Evolutionary conservation across 2,329 filamentous ascomycete genomes (phyloP).

Genomic region (Pseudonectria foliicola): DNA sequence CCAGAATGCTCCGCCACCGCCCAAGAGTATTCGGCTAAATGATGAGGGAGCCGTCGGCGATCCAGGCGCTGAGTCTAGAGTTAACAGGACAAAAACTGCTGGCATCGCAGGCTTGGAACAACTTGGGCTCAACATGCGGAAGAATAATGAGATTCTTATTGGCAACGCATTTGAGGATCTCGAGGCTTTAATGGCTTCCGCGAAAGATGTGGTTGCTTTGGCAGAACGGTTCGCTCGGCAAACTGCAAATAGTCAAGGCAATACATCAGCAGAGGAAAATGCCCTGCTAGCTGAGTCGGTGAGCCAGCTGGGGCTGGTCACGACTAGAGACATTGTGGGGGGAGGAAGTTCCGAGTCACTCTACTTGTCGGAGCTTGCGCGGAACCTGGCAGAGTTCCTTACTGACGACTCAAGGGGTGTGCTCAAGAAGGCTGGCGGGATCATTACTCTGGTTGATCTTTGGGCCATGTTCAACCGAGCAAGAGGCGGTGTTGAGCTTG

Average conservation of each 20-base stretch:
- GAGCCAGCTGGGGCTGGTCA: constrained; percentile 78
- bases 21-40: constrained; percentile 45
- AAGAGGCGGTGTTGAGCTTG: constrained; percentile 85
- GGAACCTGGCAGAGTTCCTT: constrained; percentile 81
- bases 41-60: constrained; percentile 29
- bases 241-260: constrained; percentile 49
- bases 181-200: constrained; percentile 93
- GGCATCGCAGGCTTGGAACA: constrained; percentile 92
- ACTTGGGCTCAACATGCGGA: constrained; percentile 73
- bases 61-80: constrained; percentile 17
- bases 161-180: constrained; percentile 93
- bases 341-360: constrained; percentile 68
- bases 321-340: constrained; percentile 91
- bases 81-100: constrained; percentile 51
- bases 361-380: constrained; percentile 80
- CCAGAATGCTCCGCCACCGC: constrained; percentile 80
- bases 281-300: constrained; percentile 69
- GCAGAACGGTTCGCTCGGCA: constrained; percentile 81
- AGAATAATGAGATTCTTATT: constrained; percentile 89
- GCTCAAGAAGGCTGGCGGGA: constrained; percentile 72
- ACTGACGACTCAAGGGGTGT: constrained; percentile 78
- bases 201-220: constrained; percentile 89
- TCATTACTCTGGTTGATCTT: constrained; percentile 81
- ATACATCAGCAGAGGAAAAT: constrained; percentile 61
- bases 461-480: constrained; percentile 95